Evolutionary conservation across 163 green algal genomes (phyloP).

Genomic region (Scenedesmus sp.): DNA sequence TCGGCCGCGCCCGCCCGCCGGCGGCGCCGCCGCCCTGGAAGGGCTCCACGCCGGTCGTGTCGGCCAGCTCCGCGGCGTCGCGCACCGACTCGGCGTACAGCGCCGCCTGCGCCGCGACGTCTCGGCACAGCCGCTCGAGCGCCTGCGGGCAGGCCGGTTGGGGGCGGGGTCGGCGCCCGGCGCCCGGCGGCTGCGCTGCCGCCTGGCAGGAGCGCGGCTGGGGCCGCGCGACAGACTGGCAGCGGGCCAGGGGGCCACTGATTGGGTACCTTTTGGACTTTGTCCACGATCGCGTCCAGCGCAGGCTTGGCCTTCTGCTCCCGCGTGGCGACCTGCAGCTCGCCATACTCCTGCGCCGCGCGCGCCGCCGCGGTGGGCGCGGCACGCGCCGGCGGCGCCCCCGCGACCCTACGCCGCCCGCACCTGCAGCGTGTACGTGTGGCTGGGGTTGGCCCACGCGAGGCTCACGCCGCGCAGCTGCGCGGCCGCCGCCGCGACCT

Average conservation of each 20-base stretch:
- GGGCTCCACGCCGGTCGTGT: conserved; percentile 83
- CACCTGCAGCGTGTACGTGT: conserved; percentile 70
- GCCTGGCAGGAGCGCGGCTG: background rate
- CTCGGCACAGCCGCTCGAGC: conserved; percentile 71
- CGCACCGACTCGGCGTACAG: conserved; percentile 78
- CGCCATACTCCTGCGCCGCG: conserved; percentile 54
- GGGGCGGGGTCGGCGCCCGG: too few species aligned
- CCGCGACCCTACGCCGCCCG: background rate
- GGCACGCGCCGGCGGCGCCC: too few species aligned
- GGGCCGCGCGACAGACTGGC: too few species aligned
- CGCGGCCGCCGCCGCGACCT: conserved; percentile 63
- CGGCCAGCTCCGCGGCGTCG: conserved; percentile 71
- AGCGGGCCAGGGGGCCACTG: background rate
- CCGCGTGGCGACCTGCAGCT: conserved; percentile 64
- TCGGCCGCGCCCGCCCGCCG: conserved; percentile 50
- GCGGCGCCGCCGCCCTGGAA: conserved; percentile 45
- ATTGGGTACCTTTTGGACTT: conserved; percentile 61
- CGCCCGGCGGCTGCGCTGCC: too few species aligned
- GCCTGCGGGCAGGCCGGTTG: conserved; percentile 51
- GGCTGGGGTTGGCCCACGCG: conserved; percentile 49
- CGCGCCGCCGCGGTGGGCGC: background rate
- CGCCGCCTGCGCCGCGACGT: conserved; percentile 72
- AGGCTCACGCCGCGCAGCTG: conserved; percentile 65
- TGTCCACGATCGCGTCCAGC: conserved; percentile 74
- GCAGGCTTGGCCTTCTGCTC: conserved; percentile 74